Evolutionary conservation across 345 rosid species (phyloP).

Genomic region (Lumnitzera littorea): DNA sequence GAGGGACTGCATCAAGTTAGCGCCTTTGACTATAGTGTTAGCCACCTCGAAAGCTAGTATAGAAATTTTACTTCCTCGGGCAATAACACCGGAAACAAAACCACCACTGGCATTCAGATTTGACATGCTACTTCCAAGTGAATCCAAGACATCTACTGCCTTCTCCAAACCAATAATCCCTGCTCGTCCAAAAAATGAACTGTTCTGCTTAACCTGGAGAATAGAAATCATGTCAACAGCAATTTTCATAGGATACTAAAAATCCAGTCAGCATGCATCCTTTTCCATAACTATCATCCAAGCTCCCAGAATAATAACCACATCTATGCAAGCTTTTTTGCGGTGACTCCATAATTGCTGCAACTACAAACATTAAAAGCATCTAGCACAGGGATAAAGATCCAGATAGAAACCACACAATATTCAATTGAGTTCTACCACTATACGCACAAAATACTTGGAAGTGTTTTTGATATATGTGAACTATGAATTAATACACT

Average conservation of each 20-base stretch:
- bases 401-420: too few species aligned
- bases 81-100: conserved; percentile 44
- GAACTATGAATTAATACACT: too few species aligned
- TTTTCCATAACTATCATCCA: too few species aligned
- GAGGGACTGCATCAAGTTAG: conserved; percentile 66
- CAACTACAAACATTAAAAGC: too few species aligned
- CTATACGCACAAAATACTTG: too few species aligned
- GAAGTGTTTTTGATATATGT: too few species aligned
- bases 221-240: conserved; percentile 5
- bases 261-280: background rate
- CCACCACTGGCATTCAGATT: conserved; percentile 55
- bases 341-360: too few species aligned
- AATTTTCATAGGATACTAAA: background rate
- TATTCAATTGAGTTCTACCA: too few species aligned
- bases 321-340: too few species aligned
- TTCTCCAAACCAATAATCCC: conserved; percentile 61
- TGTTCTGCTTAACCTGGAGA: conserved; percentile 39
- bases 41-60: conserved; percentile 93
- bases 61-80: conserved; percentile 49
- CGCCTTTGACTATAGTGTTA: conserved; percentile 89
- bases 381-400: too few species aligned
- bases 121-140: conserved; percentile 85
- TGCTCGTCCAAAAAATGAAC: conserved; percentile 76
- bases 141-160: conserved; percentile 81
- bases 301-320: too few species aligned